Evolutionary conservation across 2,329 filamentous ascomycete genomes (phyloP), one percentile per base, ranked within the genome.

Genomic region (Grosmannia huntii): DNA sequence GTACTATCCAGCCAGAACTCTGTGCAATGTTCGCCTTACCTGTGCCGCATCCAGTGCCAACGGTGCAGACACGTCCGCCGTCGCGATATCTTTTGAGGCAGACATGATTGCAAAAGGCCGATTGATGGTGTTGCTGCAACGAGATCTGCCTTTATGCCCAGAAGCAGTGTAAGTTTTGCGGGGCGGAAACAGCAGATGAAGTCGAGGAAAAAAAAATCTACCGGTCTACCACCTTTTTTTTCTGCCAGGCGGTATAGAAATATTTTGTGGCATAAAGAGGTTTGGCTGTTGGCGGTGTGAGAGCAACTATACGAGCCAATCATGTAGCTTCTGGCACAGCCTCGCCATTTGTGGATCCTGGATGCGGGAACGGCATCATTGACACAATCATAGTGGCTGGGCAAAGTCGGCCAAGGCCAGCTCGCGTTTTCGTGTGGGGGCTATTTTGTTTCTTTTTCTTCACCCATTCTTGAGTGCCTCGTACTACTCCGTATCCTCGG

Each of bases 241-340:
- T 63, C 60, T 63, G 62, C 61, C 61, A 27, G 62, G 62, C 62
- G 62, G 62, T 63, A 59, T 57, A 25, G 5, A 27, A 14, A 33
- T 46, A 44, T 52, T 48, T 41, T 38, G 16, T 27, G 44, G 57
- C 50, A 51, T 7, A 7, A 53, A 51, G 12, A 58, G 10, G 27
- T 53, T 54, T 31, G 21, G 54, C 50, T 31, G 23, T 11, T 53
- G 50, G 58, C 59, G 60, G 60, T 61, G 55, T 49, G 41, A 49
- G 33, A 28, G 10, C 9, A 19, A 5, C 3, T 10, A 9, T 2
- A 14, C 28, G 19, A 31, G 33, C 55, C 55, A 57, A 57, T 57
- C 14, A 52, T 5, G 41, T 11, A 10, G 14, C 33, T 21, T n/a
- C 21, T 2, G 31, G 7, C 7, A n/a, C 33, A 57, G 57, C 57